Base-by-base conservation (phyloP, 2,329 filamentous ascomycete genomes). In the Ascochyta koolunga region DNA sequence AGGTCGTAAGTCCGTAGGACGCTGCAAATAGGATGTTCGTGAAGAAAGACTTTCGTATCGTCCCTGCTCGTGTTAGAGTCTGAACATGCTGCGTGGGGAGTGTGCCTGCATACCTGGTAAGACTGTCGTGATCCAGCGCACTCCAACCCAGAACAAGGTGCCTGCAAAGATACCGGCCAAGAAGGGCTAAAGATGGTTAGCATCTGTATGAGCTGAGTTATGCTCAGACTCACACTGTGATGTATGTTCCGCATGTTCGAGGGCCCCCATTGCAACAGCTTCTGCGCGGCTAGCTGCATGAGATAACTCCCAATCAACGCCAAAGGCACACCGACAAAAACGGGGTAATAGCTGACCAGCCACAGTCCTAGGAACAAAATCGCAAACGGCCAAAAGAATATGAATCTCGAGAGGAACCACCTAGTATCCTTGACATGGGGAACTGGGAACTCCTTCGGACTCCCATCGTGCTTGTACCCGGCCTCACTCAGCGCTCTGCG, bases 151-250 rank as follows among this genome's bases (percentile, higher is more conserved):
- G 69, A 96, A 96, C 16, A 97, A 76, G 0, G 93, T 90, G 2
- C 82, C 93, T 0, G 92, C 89, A 77, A 99, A 99, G 58, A 99
- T 93, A 51, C 95, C 95, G 0, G 95, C 88, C 63, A 99, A 81
- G 83, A 93, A 98, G 11, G 95, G 93, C 88, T 93, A 50, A 3
- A 27, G 5, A 10, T n/a, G 6, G 46, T 66, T 47, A 70, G 65
- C 16, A 10, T 37, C 6, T 4, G 31, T 31, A 15, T 7, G 24
- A 6, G 1, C 3, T 3, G 9, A 32, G 2, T 22, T 9, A 6
- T 11, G 8, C 10, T 5, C 18, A 40, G 7, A 41, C 87, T 67
- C 80, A 91, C 89, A 54, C 95, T 98, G 77, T 89, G 91, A 72
- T 97, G 92, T 66, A 98, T 87, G 62, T 89, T 85, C 65, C 91